Base-by-base conservation (phyloP, 768 basidiomycete species). In the Leccinum rimulosum region DNA sequence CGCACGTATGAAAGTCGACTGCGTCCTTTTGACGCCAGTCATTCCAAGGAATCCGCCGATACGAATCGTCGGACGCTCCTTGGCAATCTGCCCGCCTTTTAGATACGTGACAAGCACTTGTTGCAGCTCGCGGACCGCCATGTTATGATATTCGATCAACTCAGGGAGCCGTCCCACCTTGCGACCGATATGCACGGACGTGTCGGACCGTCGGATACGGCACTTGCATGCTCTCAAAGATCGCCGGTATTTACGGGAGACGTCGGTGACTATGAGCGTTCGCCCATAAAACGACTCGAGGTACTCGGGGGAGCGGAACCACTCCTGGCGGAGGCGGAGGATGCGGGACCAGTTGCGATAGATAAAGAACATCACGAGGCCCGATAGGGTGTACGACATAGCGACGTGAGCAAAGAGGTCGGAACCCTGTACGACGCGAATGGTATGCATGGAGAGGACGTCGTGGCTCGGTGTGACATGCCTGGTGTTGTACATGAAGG, bases 191-290 rank as follows among this genome's bases (percentile, higher is more conserved):
- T 95, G 92, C 6, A 95, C 93, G 25, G 90, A 87, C 2, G 92
- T 93, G 0, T n/a, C n/a, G n/a, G n/a, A n/a, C n/a, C n/a, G 94
- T 94, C 1, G 93, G 93, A 72, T 96, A 95, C 14, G 94, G 94
- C 7, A 95, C 84, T 56, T 84, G 81, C 14, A 89, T 76, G 10
- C 78, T 78, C 64, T 89, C 84, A 70, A 96, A 93, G 54, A 95
- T 84, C 3, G 80, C 78, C 19, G 90, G 61, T 80, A 78, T 68
- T 88, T 88, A 77, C 86, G 91, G 22, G 88, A 85, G 8, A 98
- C 91, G 61, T 83, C 82, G 19, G 82, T 84, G 61, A 95, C 82
- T 71, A 92, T 85, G 55, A 99, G 82, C 0, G 96, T 98, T 36
- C 97, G 85, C 1, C 95, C 93, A 69, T 97, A 95, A 80, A 98